phyloP scores from a whole-genome alignment of 2,329 filamentous ascomycete genomes.

The Trichoderma brevicompactum region DNA sequence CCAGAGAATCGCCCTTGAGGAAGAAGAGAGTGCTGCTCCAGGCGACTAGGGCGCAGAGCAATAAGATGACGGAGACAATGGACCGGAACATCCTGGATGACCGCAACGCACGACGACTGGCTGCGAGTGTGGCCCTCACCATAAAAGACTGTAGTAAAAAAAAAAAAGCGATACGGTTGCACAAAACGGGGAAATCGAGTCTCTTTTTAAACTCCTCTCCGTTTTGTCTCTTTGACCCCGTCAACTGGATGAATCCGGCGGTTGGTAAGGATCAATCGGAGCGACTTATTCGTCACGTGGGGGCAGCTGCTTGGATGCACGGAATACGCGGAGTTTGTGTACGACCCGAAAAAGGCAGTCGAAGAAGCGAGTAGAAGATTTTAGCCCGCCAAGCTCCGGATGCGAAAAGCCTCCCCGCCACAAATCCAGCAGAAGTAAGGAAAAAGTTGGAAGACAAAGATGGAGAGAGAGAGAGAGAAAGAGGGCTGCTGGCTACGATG shows the following conservation, averaged over 20 bases:
- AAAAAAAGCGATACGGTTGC: background rate
- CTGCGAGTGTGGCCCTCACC: constrained; percentile 29
- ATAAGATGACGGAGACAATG: constrained; percentile 27
- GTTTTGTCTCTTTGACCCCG: background rate
- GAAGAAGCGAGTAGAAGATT: constrained; percentile 3
- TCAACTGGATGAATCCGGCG: constrained; percentile 2
- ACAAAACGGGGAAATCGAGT: background rate
- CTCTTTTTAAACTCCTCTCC: background rate
- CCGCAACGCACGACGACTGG: constrained; percentile 30
- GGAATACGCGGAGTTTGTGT: background rate
- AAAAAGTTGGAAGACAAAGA: background rate
- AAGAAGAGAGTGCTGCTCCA: constrained; percentile 29
- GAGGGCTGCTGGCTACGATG: constrained; percentile 3
- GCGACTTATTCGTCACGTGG: constrained; percentile 19
- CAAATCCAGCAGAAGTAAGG: background rate
- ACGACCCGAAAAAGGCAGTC: constrained; percentile 5
- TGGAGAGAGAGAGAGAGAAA: background rate
- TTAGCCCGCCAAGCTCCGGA: background rate
- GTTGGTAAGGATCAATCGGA: constrained; percentile 13
- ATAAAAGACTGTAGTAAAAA: constrained; percentile 1
- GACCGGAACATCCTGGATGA: constrained; percentile 33
- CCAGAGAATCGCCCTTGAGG: background rate
- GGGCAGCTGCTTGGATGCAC: constrained; percentile 1
- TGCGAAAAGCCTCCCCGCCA: background rate
- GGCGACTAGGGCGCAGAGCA: constrained; percentile 30